These are phyloP conservation scores for Phytophthora sansomeana DNA, from an alignment of 352 stramenopile species.

Conservation along the genomic window DNA sequence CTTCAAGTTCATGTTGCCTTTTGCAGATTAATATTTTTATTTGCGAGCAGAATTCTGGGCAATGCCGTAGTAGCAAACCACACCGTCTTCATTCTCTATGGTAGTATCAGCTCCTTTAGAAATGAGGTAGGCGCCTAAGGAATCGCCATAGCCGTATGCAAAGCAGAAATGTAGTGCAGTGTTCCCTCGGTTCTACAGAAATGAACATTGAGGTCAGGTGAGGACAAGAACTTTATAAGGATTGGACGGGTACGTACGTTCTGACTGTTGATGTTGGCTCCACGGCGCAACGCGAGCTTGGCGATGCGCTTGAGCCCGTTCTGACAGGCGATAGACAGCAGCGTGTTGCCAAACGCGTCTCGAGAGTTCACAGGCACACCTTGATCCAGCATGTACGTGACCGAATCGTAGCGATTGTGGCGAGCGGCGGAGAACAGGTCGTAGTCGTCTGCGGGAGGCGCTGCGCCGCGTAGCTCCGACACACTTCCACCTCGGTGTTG, in stretches of 20 bases:
- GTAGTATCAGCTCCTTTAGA: constrained; percentile 85
- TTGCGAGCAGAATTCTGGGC: constrained; percentile 44
- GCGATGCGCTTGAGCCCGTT: constrained; percentile 92
- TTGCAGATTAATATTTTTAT: constrained; percentile 19
- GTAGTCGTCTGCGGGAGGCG: constrained; percentile 51
- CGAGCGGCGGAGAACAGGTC: constrained; percentile 89
- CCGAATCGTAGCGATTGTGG: constrained; percentile 88
- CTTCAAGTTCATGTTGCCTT: constrained; percentile 12
- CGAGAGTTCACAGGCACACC: constrained; percentile 81
- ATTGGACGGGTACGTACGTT: constrained; percentile 57
- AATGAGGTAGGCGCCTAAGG: constrained; percentile 89
- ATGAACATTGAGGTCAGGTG: not conserved
- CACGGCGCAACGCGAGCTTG: constrained; percentile 85
- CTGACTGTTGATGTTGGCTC: constrained; percentile 88
- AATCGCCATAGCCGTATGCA: constrained; percentile 88
- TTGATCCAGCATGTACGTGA: constrained; percentile 87
- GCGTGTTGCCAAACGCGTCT: constrained; percentile 86
- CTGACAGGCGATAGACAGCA: constrained; percentile 90
- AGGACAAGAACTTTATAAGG: not conserved
- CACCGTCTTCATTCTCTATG: constrained; percentile 72
- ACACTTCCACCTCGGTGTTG: constrained; percentile 17
- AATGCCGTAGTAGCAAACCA: constrained; percentile 75
- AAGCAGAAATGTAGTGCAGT: constrained; percentile 93
- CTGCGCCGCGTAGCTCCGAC: constrained; percentile 22
- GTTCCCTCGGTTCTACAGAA: constrained; percentile 75